These are phyloP conservation scores for Leccinum longicurvipes DNA, from an alignment of 768 basidiomycete genomes.

Conservation along the genomic window DNA sequence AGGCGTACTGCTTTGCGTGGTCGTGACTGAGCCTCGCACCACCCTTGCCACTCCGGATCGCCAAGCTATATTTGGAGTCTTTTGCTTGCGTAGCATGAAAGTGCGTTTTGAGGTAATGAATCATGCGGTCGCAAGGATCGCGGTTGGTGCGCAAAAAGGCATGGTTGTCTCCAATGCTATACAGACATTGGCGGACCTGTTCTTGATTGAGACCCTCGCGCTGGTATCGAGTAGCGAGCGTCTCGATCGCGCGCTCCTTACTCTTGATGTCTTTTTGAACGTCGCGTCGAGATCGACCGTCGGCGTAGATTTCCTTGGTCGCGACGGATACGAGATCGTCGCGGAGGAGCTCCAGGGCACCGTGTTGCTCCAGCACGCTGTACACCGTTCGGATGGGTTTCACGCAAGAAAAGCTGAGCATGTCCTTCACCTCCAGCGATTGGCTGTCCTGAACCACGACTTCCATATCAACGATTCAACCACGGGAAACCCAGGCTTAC, in stretches of 20 bases:
- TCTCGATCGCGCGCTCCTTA: conserved; percentile 84
- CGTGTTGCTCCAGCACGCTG: conserved; percentile 58
- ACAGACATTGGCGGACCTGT: conserved; percentile 70
- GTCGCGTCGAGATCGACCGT: conserved; percentile 67
- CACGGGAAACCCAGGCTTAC: conserved; percentile 35
- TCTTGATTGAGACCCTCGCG: conserved; percentile 60
- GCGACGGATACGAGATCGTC: conserved; percentile 74
- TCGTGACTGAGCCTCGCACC: conserved; percentile 83
- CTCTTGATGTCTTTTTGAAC: conserved; percentile 79
- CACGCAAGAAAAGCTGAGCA: conserved; percentile 77
- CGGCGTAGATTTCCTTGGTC: conserved; percentile 79
- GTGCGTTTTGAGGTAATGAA: conserved; percentile 65
- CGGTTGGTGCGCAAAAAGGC: conserved; percentile 84
- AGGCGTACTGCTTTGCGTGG: conserved; percentile 81
- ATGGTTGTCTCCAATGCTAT: conserved; percentile 88
- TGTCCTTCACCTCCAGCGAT: conserved; percentile 74
- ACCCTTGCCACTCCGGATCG: conserved; percentile 76
- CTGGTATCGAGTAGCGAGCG: conserved; percentile 61
- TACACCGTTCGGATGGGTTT: conserved; percentile 76
- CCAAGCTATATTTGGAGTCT: conserved; percentile 62
- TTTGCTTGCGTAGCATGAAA: conserved; percentile 73
- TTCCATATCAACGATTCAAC: background rate
- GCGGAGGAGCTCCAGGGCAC: conserved; percentile 64
- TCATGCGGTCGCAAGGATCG: conserved; percentile 87
- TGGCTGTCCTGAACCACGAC: conserved; percentile 67